Base-by-base conservation (phyloP, 768 basidiomycete species). In the Amanita thiersii region DNA sequence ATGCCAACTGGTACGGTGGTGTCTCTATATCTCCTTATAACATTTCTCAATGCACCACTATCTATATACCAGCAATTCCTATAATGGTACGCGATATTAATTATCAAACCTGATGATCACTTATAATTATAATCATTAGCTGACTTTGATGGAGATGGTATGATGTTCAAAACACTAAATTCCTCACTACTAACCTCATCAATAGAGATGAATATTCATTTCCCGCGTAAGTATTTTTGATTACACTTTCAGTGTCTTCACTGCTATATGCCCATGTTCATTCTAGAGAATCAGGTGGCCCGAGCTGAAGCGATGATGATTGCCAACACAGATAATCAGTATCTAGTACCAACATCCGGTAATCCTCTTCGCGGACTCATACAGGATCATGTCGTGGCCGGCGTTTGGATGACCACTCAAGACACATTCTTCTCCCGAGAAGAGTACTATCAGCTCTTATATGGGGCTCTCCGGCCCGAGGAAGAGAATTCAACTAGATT, bases 151-250 rank as follows among this genome's bases (percentile, higher is more conserved):
- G 90, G 90, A 49, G 90, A 94, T 64, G 85, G 84, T 82, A 47
- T 52, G 72, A 28, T 57, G 17, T 8, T 14, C n/a, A 29, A 38
- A 9, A 26, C 25, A 14, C 10, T 29, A 32, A 9, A 45, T 44
- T 24, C 18, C 45, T 30, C 43, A 35, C 45, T n/a, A 50, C 50
- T 56, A 24, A 51, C 52, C 26, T 20, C 30, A 45, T 41, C 42
- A 18, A 47, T 49, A 90, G 94, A 99, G 60, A 99, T 99, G 94
- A 99, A 99, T 64, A 91, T 99, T 37, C 96, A 99, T 67, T 99
- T 99, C 52, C 93, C 96, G 52, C 94, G 90, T 89, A 61, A 64
- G 87, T 68, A 14, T 9, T 44, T 9, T 28, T 34, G 34, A 5
- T 8, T n/a, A 9, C 33, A 9, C 34, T 34, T 36, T 46, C 21